Base-by-base conservation (phyloP, 73 alveolate genomes). In the Paramecium pentaurelia region DNA sequence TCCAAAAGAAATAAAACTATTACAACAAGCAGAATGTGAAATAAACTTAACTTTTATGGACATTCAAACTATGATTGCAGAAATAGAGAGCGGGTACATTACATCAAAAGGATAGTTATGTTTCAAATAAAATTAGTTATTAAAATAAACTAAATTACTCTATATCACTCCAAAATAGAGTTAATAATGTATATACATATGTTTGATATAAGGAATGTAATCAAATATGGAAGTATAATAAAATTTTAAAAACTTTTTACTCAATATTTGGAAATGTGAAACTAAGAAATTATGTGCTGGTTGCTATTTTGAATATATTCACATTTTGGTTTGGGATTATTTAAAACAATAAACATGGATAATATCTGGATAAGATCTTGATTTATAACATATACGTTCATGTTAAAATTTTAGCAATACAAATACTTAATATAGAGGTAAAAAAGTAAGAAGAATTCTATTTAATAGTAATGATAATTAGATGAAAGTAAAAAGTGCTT, bases 151-250 rank as follows among this genome's bases (percentile, higher is more conserved):
- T 18, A 18, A 12, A 80, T 80, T 80, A 27, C 51, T 80, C 0
- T 49, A 80, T 22, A 44, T 80, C 1, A 45, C 44, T 28, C 75
- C 58, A 8, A 80, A 47, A 80, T 25, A 27, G 51, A 45, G 77
- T 32, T 6, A 45, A 20, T 20, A 49, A 44, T 80, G 91, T 47
- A 42, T 80, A 8, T 80, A 80, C 58, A 44, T 42, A 9, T 80
- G 91, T 80, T 45, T 80, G 58, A 80, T 80, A 40, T 80, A 80
- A 47, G 91, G 91, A 27, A 49, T 42, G 32, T 38, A 36, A 75
- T 75, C 88, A 38, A 36, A 75, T 75, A 10, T n/a, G 88, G 60
- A 75, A 70, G 60, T 75, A 36, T 75, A 38, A 75, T 75, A 75
- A 38, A 75, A 75, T 38, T 38, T 75, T 75, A 75, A 38, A 80